Evolutionary conservation across 2,329 filamentous ascomycete genomes (phyloP).

Genomic region (Graphilbum ipis-grandicollis): DNA sequence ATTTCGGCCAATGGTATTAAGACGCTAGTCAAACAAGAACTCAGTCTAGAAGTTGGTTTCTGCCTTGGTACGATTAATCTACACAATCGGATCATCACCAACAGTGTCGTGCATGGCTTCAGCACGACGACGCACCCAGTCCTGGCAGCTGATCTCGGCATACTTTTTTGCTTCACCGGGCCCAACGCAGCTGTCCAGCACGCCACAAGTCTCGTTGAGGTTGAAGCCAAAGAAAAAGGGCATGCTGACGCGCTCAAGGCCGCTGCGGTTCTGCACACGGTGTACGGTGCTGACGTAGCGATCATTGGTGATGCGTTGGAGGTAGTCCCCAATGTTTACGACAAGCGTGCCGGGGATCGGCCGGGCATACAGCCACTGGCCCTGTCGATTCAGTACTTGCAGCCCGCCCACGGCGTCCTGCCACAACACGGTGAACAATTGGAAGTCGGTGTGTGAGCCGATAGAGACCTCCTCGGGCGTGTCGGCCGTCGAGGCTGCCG

Average conservation of each 20-base stretch:
- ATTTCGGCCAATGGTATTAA: too few species aligned
- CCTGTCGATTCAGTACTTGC: conserved; percentile 4
- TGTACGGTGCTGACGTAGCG: conserved; percentile 7
- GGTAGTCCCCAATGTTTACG: conserved; percentile 7
- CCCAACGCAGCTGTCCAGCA: conserved; percentile 4
- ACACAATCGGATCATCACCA: not conserved
- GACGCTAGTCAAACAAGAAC: too few species aligned
- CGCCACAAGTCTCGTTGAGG: conserved; percentile 10
- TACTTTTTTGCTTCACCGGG: conserved; percentile 5
- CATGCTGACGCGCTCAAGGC: conserved; percentile 7
- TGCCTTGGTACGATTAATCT: too few species aligned
- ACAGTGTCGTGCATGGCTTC: conserved; percentile 2
- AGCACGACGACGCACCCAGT: conserved; percentile 4
- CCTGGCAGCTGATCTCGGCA: conserved; percentile 4
- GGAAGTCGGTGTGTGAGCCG: conserved; percentile 43
- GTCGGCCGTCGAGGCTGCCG: conserved; percentile 2
- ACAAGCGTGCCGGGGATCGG: conserved; percentile 5
- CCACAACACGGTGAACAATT: conserved; percentile 15
- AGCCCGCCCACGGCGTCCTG: conserved; percentile 6
- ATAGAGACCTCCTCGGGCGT: conserved; percentile 21
- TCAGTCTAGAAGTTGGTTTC: too few species aligned
- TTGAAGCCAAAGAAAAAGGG: conserved; percentile 8
- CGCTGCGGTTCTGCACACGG: conserved; percentile 5
- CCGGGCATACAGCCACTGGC: conserved; percentile 4
- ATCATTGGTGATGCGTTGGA: conserved; percentile 7